Conservation (phyloP, 495 filamentous ascomycete species). For the Podospora appendiculata region DNA sequence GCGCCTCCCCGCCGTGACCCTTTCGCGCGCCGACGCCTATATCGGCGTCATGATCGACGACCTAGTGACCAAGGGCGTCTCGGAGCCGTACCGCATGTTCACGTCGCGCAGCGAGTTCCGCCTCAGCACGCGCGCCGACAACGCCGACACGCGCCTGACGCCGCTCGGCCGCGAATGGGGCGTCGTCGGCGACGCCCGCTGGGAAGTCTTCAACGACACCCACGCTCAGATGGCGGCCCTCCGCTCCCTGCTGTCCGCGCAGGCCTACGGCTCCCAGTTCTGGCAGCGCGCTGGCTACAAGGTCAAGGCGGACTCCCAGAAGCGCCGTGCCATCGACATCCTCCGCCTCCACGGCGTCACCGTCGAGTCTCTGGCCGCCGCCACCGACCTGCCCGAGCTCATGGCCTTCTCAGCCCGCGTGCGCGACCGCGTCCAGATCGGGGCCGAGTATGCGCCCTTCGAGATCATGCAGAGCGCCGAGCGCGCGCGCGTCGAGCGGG, state of each 20-base stretch:
- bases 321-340: constrained; percentile 67
- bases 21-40: constrained; percentile 84
- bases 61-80: constrained; percentile 92
- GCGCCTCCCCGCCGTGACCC: constrained; percentile 50
- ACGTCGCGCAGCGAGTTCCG: constrained; percentile 93
- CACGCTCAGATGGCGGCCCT: constrained; percentile 58
- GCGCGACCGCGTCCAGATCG: constrained; percentile 62
- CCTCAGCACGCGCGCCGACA: constrained; percentile 83
- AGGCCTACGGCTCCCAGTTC: constrained; percentile 42
- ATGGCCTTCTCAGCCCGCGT: constrained; percentile 46
- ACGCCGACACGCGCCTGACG: constrained; percentile 85
- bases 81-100: constrained; percentile 98
- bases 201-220: constrained; percentile 58
- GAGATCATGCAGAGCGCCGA: constrained; percentile 58
- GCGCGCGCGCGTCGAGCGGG: constrained; percentile 58
- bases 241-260: constrained; percentile 46
- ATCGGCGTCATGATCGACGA: constrained; percentile 99
- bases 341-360: constrained; percentile 54
- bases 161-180: constrained; percentile 67
- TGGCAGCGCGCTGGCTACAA: constrained; percentile 68
- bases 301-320: constrained; percentile 49
- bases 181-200: constrained; percentile 71
- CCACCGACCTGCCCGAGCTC: constrained; percentile 39
- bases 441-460: constrained; percentile 80
- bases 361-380: constrained; percentile 43